Evolutionary conservation across 148 eudicot genomes (phyloP).

Genomic region (Nyssa sinensis): DNA sequence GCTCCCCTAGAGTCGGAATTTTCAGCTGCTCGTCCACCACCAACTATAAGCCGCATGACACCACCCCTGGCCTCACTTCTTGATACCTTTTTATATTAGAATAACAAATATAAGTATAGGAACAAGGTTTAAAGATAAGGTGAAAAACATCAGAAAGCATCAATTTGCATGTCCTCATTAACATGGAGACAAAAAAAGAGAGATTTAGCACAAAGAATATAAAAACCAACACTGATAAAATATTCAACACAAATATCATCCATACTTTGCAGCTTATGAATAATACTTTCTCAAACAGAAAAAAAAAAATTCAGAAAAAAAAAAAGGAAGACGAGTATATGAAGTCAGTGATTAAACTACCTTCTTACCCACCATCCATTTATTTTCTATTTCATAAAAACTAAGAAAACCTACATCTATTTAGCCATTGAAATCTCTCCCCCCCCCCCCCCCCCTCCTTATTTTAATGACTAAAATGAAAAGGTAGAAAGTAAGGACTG

Average conservation of each 20-base stretch:
- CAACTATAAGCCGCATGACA: constrained; percentile 97
- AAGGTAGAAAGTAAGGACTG: background rate
- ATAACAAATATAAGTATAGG: constrained; percentile 13
- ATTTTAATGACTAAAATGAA: no score
- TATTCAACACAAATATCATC: background rate
- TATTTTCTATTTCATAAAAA: background rate
- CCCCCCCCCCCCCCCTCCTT: no score
- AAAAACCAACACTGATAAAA: background rate
- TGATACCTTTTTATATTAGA: constrained; percentile 54
- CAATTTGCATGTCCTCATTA: background rate
- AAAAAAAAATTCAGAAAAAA: background rate
- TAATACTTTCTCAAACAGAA: background rate
- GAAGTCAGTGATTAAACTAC: background rate
- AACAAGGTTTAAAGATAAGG: background rate
- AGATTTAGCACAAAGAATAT: background rate
- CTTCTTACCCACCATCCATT: background rate
- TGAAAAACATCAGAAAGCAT: background rate
- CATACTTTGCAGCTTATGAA: background rate
- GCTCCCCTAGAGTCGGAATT: constrained; percentile 65
- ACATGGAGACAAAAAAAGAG: constrained; percentile 3
- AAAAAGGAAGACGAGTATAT: background rate
- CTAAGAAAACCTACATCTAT: background rate
- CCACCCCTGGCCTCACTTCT: constrained; percentile 79
- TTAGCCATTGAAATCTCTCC: background rate
- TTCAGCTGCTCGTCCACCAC: constrained; percentile 97